These are phyloP conservation scores for Vigna hirtella DNA, from an alignment of 306 rosid species.

Conservation along the genomic window DNA sequence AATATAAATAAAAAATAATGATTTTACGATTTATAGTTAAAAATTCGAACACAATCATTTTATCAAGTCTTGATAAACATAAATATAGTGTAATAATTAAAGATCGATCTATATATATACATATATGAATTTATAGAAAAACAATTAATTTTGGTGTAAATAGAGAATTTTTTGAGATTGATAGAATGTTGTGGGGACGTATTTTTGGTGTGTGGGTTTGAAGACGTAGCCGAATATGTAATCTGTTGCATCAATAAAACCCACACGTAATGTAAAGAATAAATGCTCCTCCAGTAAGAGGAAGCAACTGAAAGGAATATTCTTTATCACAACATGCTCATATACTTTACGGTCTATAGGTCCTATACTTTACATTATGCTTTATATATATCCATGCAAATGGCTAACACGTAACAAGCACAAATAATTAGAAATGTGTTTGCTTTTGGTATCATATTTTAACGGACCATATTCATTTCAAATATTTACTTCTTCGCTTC, in stretches of 20 bases:
- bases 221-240: not conserved
- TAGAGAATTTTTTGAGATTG: too few species aligned
- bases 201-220: not conserved
- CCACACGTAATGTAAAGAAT: constrained; percentile 43
- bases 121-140: too few species aligned
- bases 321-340: constrained; percentile 13
- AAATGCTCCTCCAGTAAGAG: constrained; percentile 32
- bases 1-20: too few species aligned
- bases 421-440: not conserved
- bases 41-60: too few species aligned
- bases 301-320: constrained; percentile 45
- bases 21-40: too few species aligned
- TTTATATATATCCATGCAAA: not conserved
- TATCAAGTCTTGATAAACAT: too few species aligned
- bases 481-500: too few species aligned
- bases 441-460: not conserved
- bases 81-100: too few species aligned
- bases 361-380: not conserved
- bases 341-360: not conserved
- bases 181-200: too few species aligned
- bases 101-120: too few species aligned
- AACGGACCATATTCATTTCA: not conserved
- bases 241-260: constrained; percentile 39
- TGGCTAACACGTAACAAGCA: not conserved
- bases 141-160: too few species aligned